Evolutionary conservation across 768 basidiomycete species (phyloP).

Genomic region (Flagelloscypha sp.): DNA sequence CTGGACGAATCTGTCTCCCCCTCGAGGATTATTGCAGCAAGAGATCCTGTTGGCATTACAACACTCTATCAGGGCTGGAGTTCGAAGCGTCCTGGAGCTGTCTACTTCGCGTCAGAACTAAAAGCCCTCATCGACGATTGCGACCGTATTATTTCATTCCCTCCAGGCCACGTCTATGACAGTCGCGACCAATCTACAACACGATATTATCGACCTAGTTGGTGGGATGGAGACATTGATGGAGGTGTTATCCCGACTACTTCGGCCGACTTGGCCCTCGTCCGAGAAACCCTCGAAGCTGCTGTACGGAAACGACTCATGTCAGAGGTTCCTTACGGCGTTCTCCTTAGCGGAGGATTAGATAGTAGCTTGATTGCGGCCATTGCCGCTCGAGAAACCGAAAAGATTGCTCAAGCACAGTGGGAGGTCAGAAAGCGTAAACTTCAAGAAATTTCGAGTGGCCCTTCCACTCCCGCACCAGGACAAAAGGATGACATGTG

Average conservation of each 20-base stretch:
- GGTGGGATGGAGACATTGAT: conserved; percentile 84
- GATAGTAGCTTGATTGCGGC: conserved; percentile 95
- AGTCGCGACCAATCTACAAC: conserved; percentile 68
- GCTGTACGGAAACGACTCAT: conserved; percentile 93
- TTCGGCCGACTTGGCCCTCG: conserved; percentile 51
- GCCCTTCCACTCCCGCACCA: conserved; percentile 45
- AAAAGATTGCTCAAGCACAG: conserved; percentile 79
- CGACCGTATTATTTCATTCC: conserved; percentile 91
- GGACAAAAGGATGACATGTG: conserved; percentile 46
- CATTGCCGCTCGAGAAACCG: conserved; percentile 91
- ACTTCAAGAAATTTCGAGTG: conserved; percentile 43
- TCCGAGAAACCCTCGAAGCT: conserved; percentile 80
- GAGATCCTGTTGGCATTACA: conserved; percentile 96
- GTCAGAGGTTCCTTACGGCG: conserved; percentile 98
- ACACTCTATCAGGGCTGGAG: conserved; percentile 98
- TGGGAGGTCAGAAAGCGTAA: conserved; percentile 60
- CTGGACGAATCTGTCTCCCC: conserved; percentile 90
- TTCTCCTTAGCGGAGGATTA: conserved; percentile 88
- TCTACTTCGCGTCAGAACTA: conserved; percentile 94
- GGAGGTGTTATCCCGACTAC: conserved; percentile 49
- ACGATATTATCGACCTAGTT: conserved; percentile 81
- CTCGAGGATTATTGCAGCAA: conserved; percentile 86
- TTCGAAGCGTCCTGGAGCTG: conserved; percentile 70
- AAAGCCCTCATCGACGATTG: conserved; percentile 89
- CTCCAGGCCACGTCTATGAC: conserved; percentile 95